Percentiles rank a stretch among this genome's conserved stretches.
phyloP scores from a whole-genome alignment of 2,329 filamentous ascomycete genomes.

The Polytolypa hystricis region DNA sequence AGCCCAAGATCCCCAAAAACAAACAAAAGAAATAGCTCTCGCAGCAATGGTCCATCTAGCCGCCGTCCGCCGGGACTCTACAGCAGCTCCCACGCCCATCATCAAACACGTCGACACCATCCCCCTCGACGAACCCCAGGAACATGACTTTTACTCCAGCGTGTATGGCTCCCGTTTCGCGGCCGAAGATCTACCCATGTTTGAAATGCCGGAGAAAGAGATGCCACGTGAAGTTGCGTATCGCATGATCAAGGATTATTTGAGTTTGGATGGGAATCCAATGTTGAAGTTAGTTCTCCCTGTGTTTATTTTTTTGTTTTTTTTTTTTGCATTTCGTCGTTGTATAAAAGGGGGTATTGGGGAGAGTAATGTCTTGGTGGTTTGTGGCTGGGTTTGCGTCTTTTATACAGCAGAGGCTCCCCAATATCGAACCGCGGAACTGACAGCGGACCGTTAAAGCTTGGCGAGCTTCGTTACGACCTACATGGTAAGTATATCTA shows the following conservation, averaged over 20 bases:
- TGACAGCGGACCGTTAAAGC: constrained; percentile 35
- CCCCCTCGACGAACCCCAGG: constrained; percentile 31
- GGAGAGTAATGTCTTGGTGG: not conserved
- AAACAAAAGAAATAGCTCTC: not conserved
- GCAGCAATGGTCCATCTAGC: constrained; percentile 32
- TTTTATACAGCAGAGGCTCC: not conserved
- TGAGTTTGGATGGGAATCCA: constrained; percentile 82
- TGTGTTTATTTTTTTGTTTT: not conserved
- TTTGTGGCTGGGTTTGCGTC: not conserved
- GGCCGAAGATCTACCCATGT: constrained; percentile 62
- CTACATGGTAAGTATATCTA: constrained; percentile 68
- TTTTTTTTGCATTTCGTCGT: not conserved
- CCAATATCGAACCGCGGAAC: not conserved
- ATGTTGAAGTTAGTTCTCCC: constrained; percentile 48
- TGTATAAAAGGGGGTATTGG: not conserved
- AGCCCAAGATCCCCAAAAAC: not conserved
- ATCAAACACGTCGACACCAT: constrained; percentile 38
- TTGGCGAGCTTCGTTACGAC: constrained; percentile 90
- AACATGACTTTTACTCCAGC: constrained; percentile 53
- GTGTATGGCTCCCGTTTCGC: constrained; percentile 87
- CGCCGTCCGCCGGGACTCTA: constrained; percentile 25
- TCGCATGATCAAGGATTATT: constrained; percentile 89
- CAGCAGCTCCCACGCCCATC: constrained; percentile 25
- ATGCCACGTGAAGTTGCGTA: constrained; percentile 94
- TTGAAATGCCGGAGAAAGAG: constrained; percentile 78